phyloP scores from a whole-genome alignment of 768 basidiomycete species.

The Rhizopogon roseolus region DNA sequence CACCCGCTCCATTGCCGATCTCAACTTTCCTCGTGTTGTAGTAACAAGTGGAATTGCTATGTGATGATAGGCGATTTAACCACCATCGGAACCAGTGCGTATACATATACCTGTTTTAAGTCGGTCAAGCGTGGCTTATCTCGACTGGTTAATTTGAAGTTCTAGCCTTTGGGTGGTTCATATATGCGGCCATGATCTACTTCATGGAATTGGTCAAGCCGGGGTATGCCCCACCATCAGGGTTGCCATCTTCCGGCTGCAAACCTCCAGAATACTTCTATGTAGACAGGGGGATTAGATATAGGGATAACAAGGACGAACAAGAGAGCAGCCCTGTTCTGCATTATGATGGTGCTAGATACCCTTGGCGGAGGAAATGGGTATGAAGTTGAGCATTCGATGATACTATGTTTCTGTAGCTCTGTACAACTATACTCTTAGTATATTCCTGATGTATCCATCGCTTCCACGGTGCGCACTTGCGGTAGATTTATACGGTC shows the following conservation, averaged over 20 bases:
- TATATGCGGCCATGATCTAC: conserved; percentile 61
- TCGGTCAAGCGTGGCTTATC: not conserved
- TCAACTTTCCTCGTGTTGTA: conserved; percentile 49
- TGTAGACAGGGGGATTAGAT: conserved; percentile 28
- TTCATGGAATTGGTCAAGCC: conserved; percentile 59
- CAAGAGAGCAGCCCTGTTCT: conserved; percentile 47
- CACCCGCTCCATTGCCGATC: not conserved
- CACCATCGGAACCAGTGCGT: conserved; percentile 47
- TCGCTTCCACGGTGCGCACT: not conserved
- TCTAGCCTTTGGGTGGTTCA: conserved; percentile 50
- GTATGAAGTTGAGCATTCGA: conserved; percentile 28
- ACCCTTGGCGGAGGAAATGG: conserved; percentile 38
- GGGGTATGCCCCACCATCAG: conserved; percentile 43
- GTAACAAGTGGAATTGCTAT: conserved; percentile 27
- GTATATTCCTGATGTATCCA: not conserved
- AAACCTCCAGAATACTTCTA: conserved; percentile 48
- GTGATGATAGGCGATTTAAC: too few relatives aligned
- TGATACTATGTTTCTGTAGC: too few relatives aligned
- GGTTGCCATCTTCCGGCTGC: conserved; percentile 38
- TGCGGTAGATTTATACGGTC: conserved; percentile 3
- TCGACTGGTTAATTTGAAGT: conserved; percentile 30
- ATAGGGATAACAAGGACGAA: conserved; percentile 24
- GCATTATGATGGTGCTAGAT: conserved; percentile 28
- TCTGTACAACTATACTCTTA: not conserved
- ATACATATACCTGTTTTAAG: not conserved